phyloP scores from a whole-genome alignment of 345 rosid genomes.

The Populus euphratica region DNA sequence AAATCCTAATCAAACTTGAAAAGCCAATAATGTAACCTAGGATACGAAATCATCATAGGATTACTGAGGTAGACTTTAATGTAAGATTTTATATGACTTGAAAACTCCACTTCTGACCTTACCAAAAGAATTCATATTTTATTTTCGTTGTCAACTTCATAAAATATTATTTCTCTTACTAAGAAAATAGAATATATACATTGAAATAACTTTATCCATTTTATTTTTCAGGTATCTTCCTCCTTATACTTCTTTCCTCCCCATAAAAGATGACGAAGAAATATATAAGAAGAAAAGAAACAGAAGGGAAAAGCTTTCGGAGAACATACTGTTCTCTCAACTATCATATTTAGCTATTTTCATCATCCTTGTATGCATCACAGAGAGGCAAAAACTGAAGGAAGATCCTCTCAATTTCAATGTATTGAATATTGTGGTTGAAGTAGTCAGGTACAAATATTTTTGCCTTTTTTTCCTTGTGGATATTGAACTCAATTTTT shows the following conservation, averaged over 20 bases:
- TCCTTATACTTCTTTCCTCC: slow-evolving; percentile 40
- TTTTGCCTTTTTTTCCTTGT: neutral
- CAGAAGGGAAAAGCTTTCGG: neutral
- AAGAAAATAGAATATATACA: neutral
- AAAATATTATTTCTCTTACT: neutral
- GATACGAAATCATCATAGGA: neutral
- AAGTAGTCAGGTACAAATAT: slow-evolving; percentile 1
- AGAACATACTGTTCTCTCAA: slow-evolving; percentile 2
- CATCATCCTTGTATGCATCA: neutral
- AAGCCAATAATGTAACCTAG: no score
- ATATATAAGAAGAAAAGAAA: neutral
- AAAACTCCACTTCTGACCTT: no score
- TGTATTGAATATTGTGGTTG: neutral
- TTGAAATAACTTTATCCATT: neutral
- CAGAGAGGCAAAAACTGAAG: slow-evolving; percentile 10
- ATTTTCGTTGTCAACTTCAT: neutral
- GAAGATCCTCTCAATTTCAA: slow-evolving; percentile 16
- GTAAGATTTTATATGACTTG: no score
- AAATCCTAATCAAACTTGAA: no score
- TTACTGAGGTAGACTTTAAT: neutral
- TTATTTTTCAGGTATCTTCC: slow-evolving; percentile 54
- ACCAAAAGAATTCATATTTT: neutral
- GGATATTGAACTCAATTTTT: neutral
- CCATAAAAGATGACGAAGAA: neutral
- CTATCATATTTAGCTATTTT: slow-evolving; percentile 4